Evolutionary conservation across 352 stramenopile species (phyloP), one percentile per base, ranked within the genome.

Genomic region (Phytopythium kandeliae): DNA sequence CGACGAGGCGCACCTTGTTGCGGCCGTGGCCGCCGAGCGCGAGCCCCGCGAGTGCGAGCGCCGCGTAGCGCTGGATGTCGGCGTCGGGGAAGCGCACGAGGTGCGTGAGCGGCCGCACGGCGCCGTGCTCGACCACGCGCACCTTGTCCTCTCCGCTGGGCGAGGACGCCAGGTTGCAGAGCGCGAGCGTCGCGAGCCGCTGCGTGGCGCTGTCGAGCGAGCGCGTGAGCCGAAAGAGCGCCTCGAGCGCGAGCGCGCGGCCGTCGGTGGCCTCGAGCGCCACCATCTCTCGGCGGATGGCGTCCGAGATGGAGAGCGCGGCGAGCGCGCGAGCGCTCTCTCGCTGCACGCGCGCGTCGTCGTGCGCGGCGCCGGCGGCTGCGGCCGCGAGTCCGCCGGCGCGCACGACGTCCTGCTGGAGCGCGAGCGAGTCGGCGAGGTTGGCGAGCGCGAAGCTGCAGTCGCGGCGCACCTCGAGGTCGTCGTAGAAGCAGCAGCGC

Each of bases 381-480:
- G 97, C 70, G 16, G 83, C 75, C 1, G 77, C 59, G 43, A 98
- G 89, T 33, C 69, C 86, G 0, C 89, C 86, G 58, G 95, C 86
- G 1, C 89, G 81, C 12, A 97, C 86, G 3, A 97, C 76, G 53
- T 98, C 90, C 22, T 73, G 60, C 50, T 97, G 90, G 54, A 90
- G 74, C 56, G 97, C 92, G 30, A 95, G 74, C 16, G 81, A 85
- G 58, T 98, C 93, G 2, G 81, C 76, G 26, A 98, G 54, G 59
- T 98, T 98, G 16, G 96, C 95, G 6, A 98, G 72, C n/a, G 90
- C 93, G 62, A 97, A 98, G 2, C 92, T 71, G 40, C 92, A 96
- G 57, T 98, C 88, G 55, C 93, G 82, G 38, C 84, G 79, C 31
- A 98, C 89, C 60, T 96, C 78, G 13, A 98, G 67, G 65, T 99